These are phyloP conservation scores for Miscanthus lutarioriparius DNA, from an alignment of 176 grass and related monocot species.

Conservation along the genomic window DNA sequence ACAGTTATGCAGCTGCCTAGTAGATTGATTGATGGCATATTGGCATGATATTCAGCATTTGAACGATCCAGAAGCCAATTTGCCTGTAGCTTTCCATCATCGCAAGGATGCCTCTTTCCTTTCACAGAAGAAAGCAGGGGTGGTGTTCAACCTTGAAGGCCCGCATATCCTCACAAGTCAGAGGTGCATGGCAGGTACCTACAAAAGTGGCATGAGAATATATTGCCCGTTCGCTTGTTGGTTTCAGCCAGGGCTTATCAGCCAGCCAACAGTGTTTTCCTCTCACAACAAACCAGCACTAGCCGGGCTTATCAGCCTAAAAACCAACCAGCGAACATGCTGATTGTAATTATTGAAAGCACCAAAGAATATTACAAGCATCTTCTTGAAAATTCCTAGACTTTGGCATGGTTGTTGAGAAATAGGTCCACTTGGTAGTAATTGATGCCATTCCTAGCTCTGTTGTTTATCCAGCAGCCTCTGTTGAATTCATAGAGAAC, in stretches of 20 bases:
- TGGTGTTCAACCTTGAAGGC: background rate
- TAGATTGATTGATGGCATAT: slow-evolving; percentile 15
- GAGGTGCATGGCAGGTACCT: background rate
- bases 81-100: slow-evolving; percentile 17
- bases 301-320: no score
- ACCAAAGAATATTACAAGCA: slow-evolving; percentile 48
- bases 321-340: no score
- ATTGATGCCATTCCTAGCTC: background rate
- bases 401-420: background rate
- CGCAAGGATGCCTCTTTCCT: slow-evolving; percentile 15
- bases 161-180: slow-evolving; percentile 15
- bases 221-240: no score
- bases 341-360: slow-evolving; percentile 8
- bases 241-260: no score
- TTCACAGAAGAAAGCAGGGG: background rate
- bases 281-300: no score
- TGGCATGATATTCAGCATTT: slow-evolving; percentile 14
- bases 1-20: slow-evolving; percentile 17
- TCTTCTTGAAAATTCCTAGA: slow-evolving; percentile 4
- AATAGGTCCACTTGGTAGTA: slow-evolving; percentile 18
- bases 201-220: slow-evolving; percentile 38
- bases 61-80: slow-evolving; percentile 19
- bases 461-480: slow-evolving; percentile 35
- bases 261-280: no score
- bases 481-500: slow-evolving; percentile 22